phyloP scores from a whole-genome alignment of 371 early-diverging fungal genomes.

The Encephalitozoon hellem region DNA sequence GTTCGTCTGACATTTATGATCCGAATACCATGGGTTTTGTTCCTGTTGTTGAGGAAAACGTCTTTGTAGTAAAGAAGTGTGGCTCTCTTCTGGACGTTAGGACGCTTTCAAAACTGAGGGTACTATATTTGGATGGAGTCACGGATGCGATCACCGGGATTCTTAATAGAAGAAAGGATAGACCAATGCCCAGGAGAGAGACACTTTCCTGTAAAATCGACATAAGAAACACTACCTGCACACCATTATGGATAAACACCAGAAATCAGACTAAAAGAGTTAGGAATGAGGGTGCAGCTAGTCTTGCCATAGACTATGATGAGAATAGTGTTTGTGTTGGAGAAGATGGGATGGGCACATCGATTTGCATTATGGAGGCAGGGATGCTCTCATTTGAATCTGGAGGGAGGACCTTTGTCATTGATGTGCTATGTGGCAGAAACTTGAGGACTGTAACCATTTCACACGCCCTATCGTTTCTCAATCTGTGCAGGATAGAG shows the following conservation, averaged over 20 bases:
- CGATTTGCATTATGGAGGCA: neutral
- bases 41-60: neutral
- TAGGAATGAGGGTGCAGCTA: neutral
- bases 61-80: neutral
- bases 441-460: neutral
- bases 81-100: neutral
- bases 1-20: neutral
- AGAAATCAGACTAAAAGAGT: neutral
- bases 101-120: neutral
- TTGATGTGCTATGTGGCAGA: neutral
- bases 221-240: neutral
- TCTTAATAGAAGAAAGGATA: neutral
- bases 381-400: neutral
- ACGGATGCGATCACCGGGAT: neutral
- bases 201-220: neutral
- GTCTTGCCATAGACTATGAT: neutral
- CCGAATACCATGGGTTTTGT: neutral
- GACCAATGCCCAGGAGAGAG: neutral
- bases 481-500: neutral
- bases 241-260: neutral
- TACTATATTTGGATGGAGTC: neutral
- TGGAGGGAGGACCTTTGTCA: neutral
- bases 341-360: neutral
- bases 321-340: neutral
- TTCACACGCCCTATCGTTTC: neutral